Percentiles rank a stretch among this genome's conserved stretches.
phyloP scores from a whole-genome alignment of 2,329 filamentous ascomycete species.

The Colletotrichum simmondsii region DNA sequence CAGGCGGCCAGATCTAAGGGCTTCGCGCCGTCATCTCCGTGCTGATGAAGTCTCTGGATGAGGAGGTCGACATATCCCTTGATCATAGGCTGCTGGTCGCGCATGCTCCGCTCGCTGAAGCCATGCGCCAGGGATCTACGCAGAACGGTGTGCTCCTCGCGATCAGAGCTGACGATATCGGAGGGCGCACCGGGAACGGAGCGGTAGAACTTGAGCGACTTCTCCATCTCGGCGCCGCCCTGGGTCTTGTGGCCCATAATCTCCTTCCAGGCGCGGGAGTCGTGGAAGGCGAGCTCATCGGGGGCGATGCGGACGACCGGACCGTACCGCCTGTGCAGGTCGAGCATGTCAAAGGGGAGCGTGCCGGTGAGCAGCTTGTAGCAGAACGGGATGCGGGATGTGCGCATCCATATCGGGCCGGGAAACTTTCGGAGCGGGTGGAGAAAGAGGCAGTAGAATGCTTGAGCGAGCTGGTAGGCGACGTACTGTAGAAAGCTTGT shows the following conservation, averaged over 20 bases:
- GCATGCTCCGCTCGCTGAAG: constrained; percentile 39
- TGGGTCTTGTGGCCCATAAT: constrained; percentile 48
- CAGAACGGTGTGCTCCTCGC: constrained; percentile 30
- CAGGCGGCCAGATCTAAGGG: constrained; percentile 39
- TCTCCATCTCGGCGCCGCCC: constrained; percentile 29
- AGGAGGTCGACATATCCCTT: constrained; percentile 51
- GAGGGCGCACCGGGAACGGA: not conserved
- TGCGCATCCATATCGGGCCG: constrained; percentile 38
- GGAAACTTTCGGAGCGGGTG: constrained; percentile 45
- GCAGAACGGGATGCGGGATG: constrained; percentile 7
- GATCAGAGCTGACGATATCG: constrained; percentile 34
- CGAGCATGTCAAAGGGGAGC: constrained; percentile 41
- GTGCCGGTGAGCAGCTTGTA: constrained; percentile 37
- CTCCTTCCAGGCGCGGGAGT: constrained; percentile 50
- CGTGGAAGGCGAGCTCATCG: constrained; percentile 57
- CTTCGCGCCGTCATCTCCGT: constrained; percentile 29
- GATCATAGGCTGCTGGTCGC: constrained; percentile 42
- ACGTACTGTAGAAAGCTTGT: constrained; percentile 16
- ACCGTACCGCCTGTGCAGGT: constrained; percentile 53
- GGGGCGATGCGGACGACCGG: constrained; percentile 58
- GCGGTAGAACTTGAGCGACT: constrained; percentile 26
- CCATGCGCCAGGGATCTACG: constrained; percentile 36
- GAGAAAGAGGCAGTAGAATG: constrained; percentile 42
- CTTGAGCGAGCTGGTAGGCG: not conserved
- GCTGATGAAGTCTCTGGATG: constrained; percentile 47